These are phyloP conservation scores for Danielia oregonensis DNA, from an alignment of 805 yeast genomes.

Conservation along the genomic window DNA sequence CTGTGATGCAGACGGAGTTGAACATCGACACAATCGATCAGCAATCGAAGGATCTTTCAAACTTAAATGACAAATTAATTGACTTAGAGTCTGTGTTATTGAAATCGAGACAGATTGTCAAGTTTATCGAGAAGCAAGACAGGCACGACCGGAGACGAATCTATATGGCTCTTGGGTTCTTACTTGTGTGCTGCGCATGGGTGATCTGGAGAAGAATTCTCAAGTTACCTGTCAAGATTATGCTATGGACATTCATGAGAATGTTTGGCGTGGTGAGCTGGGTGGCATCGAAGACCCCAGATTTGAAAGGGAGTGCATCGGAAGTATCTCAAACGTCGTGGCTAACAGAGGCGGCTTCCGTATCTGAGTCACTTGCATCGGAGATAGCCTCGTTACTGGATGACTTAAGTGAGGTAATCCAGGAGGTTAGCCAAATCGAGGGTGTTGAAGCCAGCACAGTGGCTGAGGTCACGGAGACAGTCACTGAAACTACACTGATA, in stretches of 20 bases:
- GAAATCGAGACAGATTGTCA: slow-evolving; percentile 44
- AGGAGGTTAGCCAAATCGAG: too few species aligned
- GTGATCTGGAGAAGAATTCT: slow-evolving; percentile 48
- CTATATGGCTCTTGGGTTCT: slow-evolving; percentile 45
- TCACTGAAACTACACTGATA: too few species aligned
- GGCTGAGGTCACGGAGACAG: too few species aligned
- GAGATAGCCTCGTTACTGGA: too few species aligned
- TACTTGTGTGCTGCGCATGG: slow-evolving; percentile 44
- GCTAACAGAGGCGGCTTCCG: too few species aligned
- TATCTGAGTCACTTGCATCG: too few species aligned
- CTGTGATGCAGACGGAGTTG: slow-evolving; percentile 49
- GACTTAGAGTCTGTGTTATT: slow-evolving; percentile 39
- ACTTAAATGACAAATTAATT: slow-evolving; percentile 39
- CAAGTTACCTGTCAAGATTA: slow-evolving; percentile 39
- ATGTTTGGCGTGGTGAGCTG: slow-evolving; percentile 21
- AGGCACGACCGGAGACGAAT: slow-evolving; percentile 46
- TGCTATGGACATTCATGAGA: slow-evolving; percentile 46
- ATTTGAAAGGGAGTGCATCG: too few species aligned
- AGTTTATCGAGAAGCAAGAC: slow-evolving; percentile 51
- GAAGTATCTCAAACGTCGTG: too few species aligned
- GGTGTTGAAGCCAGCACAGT: too few species aligned
- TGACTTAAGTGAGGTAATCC: too few species aligned
- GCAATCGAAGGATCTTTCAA: slow-evolving; percentile 40
- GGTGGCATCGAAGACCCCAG: slow-evolving; percentile 3
- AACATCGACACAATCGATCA: slow-evolving; percentile 45